A percentile compares a stretch with the other conserved stretches of the same genome.
phyloP scores from a whole-genome alignment of 1,139 yeast genomes.

The Wickerhamomyces sp. region DNA sequence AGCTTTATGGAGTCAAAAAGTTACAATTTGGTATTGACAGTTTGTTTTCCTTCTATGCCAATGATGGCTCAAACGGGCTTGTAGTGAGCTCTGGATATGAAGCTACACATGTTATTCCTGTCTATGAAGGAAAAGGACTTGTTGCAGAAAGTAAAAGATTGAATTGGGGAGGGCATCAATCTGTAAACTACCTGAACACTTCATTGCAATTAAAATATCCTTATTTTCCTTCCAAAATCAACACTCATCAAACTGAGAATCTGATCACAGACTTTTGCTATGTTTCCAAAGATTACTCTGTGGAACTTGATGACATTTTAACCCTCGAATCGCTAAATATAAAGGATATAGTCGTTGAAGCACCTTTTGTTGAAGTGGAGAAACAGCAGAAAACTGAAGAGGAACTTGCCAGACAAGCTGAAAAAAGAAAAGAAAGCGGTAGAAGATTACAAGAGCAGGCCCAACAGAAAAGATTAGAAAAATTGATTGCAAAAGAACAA shows the following conservation, averaged over 20 bases:
- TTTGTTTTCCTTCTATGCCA: slow-evolving; percentile 65
- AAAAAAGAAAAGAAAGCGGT: slow-evolving; percentile 82
- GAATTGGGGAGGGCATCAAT: slow-evolving; percentile 87
- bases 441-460: slow-evolving; percentile 91
- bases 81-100: slow-evolving; percentile 83
- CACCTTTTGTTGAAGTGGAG: slow-evolving; percentile 63
- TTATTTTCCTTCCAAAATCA: slow-evolving; percentile 74
- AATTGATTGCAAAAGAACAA: slow-evolving; percentile 72
- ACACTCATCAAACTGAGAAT: slow-evolving; percentile 57
- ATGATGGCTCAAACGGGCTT: slow-evolving; percentile 47
- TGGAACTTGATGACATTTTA: slow-evolving; percentile 55
- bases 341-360: slow-evolving; percentile 75
- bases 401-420: slow-evolving; percentile 72
- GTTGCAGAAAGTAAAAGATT: slow-evolving; percentile 72
- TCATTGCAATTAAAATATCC: slow-evolving; percentile 83
- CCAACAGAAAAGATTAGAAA: slow-evolving; percentile 75
- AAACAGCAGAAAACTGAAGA: slow-evolving; percentile 79
- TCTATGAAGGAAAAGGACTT: slow-evolving; percentile 60
- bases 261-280: slow-evolving; percentile 77
- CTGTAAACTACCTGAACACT: slow-evolving; percentile 58
- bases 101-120: slow-evolving; percentile 80
- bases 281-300: slow-evolving; percentile 61
- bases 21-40: slow-evolving; percentile 80
- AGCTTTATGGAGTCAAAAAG: slow-evolving; percentile 70
- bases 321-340: slow-evolving; percentile 60